Percentiles rank a stretch among this genome's conserved stretches.
Evolutionary conservation across 768 basidiomycete species (phyloP).

Genomic region (Suillus variegatus): DNA sequence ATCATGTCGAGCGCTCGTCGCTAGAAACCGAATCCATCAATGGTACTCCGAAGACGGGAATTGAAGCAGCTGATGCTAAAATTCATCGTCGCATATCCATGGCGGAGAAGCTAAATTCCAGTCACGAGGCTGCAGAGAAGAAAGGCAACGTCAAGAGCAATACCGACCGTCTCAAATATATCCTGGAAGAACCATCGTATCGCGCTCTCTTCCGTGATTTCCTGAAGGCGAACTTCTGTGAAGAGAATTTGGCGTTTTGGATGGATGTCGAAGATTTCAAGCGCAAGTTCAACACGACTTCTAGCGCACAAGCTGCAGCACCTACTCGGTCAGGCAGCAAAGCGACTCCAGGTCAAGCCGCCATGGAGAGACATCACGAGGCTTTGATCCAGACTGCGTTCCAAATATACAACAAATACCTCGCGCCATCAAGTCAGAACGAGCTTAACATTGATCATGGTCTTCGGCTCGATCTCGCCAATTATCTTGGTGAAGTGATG

Average conservation of each 20-base stretch:
- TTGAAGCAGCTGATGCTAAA: constrained; percentile 52
- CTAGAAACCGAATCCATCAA: constrained; percentile 42
- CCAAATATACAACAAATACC: constrained; percentile 90
- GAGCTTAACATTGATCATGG: constrained; percentile 99
- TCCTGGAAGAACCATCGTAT: constrained; percentile 89
- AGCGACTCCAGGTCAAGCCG: constrained; percentile 71
- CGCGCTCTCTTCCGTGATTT: constrained; percentile 94
- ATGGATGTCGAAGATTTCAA: constrained; percentile 97
- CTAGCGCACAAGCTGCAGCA: constrained; percentile 74
- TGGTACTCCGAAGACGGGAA: constrained; percentile 22
- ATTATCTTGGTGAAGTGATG: constrained; percentile 90
- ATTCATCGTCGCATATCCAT: constrained; percentile 80
- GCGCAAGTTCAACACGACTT: constrained; percentile 93
- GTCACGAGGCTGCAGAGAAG: constrained; percentile 53
- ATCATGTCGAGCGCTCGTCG: constrained; percentile 58
- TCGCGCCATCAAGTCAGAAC: constrained; percentile 92
- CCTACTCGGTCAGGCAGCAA: constrained; percentile 39
- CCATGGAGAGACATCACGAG: constrained; percentile 98
- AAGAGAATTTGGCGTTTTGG: constrained; percentile 98
- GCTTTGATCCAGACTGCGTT: constrained; percentile 93
- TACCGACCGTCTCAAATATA: constrained; percentile 86
- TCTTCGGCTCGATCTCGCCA: constrained; percentile 90
- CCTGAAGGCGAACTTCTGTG: constrained; percentile 92
- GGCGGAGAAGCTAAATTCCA: constrained; percentile 68
- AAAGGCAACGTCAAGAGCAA: constrained; percentile 82